Conservation (phyloP, 805 yeast species). For the Ogataea thermomethanolica region DNA sequence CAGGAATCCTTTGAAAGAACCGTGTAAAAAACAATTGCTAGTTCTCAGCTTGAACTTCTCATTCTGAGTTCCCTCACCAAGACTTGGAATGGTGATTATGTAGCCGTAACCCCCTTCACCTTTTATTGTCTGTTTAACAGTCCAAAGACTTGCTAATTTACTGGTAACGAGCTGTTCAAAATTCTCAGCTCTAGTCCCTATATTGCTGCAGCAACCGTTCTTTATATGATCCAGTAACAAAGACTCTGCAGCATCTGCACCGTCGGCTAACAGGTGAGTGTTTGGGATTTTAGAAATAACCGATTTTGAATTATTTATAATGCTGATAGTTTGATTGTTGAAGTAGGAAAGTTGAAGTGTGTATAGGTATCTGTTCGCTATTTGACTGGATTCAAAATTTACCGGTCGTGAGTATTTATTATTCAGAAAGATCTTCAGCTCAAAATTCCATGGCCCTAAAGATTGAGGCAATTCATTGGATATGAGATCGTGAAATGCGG, state of each 20-base stretch:
- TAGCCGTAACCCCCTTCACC: constrained; percentile 76
- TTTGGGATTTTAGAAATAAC: constrained; percentile 31
- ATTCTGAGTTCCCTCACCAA: constrained; percentile 16
- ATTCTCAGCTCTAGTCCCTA: constrained; percentile 38
- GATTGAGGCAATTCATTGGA: constrained; percentile 62
- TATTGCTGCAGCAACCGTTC: constrained; percentile 50
- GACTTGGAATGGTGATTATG: constrained; percentile 39
- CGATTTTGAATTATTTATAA: constrained; percentile 43
- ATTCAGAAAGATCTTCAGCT: constrained; percentile 62
- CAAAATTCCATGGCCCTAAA: constrained; percentile 66
- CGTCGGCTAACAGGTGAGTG: constrained; percentile 11
- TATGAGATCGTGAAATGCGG: constrained; percentile 67
- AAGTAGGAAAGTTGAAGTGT: constrained; percentile 50
- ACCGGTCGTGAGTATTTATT: constrained; percentile 51
- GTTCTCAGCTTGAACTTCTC: constrained; percentile 56
- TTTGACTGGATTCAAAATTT: constrained; percentile 34
- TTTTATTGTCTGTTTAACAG: constrained; percentile 59
- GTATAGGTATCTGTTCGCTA: constrained; percentile 43
- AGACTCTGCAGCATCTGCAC: constrained; percentile 22
- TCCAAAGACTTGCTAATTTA: constrained; percentile 70
- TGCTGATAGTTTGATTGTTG: constrained; percentile 43
- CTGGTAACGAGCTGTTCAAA: constrained; percentile 53
- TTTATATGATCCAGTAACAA: constrained; percentile 26
- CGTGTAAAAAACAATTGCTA: constrained; percentile 71
- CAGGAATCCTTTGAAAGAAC: constrained; percentile 66